phyloP scores from a whole-genome alignment of 805 yeast species.

The Ogataea trehaloabstinens region DNA sequence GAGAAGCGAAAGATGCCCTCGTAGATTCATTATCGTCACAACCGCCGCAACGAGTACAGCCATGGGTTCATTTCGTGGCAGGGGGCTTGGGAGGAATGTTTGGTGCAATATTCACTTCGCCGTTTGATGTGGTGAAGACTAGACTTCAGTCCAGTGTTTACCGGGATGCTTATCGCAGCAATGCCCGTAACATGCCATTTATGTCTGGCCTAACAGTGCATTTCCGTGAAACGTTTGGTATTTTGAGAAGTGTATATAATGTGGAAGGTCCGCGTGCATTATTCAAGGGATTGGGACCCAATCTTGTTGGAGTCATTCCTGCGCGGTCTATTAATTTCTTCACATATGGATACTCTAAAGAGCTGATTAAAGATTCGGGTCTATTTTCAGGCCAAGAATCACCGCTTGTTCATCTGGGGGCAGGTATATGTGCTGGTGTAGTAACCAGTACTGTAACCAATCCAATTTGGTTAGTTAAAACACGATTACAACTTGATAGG shows the following conservation, averaged over 20 bases:
- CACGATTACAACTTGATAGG: conserved; percentile 89
- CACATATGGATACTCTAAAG: conserved; percentile 94
- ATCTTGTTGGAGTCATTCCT: conserved; percentile 95
- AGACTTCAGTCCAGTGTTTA: conserved; percentile 89
- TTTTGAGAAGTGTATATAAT: conserved; percentile 63
- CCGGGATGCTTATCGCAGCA: conserved; percentile 46
- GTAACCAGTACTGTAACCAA: conserved; percentile 95
- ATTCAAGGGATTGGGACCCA: conserved; percentile 95
- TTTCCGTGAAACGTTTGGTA: conserved; percentile 77
- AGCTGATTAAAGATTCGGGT: conserved; percentile 52
- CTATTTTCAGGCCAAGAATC: conserved; percentile 76
- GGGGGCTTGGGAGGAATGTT: conserved; percentile 97
- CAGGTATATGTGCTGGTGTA: conserved; percentile 91
- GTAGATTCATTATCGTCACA: too few species aligned
- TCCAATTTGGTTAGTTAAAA: conserved; percentile 96
- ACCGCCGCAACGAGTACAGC: conserved; percentile 35
- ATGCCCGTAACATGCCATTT: conserved; percentile 31
- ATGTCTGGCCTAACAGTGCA: conserved; percentile 46
- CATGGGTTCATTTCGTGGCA: conserved; percentile 84
- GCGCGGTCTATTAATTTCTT: conserved; percentile 96
- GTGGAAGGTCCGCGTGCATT: conserved; percentile 83
- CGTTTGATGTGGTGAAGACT: conserved; percentile 94
- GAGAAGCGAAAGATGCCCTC: conserved; percentile 25
- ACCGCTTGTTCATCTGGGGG: conserved; percentile 77
- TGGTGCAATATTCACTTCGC: conserved; percentile 92